Evolutionary conservation across 129 eudicot species (phyloP).

Genomic region (Arctium minus): DNA sequence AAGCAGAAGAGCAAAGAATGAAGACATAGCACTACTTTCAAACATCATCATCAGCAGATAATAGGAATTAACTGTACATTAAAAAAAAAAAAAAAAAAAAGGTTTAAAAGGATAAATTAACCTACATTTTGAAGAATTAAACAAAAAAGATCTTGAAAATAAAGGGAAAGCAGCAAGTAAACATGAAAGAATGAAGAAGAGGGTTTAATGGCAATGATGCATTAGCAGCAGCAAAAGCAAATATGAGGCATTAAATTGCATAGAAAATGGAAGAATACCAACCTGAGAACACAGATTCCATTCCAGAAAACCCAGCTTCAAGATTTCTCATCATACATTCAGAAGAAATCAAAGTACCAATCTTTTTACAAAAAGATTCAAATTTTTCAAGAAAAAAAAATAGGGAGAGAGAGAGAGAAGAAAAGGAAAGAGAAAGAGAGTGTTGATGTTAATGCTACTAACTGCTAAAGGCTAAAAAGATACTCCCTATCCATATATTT

Average conservation of each 20-base stretch:
- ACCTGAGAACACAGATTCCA: constrained; percentile 52
- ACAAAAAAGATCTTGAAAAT: constrained; percentile 14
- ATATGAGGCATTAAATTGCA: not conserved
- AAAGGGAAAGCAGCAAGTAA: constrained; percentile 12
- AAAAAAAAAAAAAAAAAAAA: not conserved
- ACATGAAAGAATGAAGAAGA: not conserved
- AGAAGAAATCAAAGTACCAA: constrained; percentile 14
- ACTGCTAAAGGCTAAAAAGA: constrained; percentile 27
- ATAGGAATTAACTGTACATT: not conserved
- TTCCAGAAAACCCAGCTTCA: constrained; percentile 33
- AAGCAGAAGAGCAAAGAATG: not conserved
- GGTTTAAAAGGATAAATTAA: not conserved
- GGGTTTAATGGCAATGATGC: constrained; percentile 12
- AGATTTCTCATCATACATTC: constrained; percentile 30
- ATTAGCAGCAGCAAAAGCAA: not conserved
- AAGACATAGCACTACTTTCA: not conserved
- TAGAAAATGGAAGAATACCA: not conserved
- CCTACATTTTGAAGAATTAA: constrained; percentile 23
- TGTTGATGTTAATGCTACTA: constrained; percentile 18
- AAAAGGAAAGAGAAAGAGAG: not conserved
- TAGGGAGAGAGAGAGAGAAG: not conserved
- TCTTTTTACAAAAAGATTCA: constrained; percentile 12
- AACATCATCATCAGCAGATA: constrained; percentile 13
- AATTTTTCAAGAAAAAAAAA: not conserved
- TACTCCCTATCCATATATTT: constrained; percentile 19